Conservation (phyloP, 352 stramenopile genomes). For the Phytophthora lateralis region DNA sequence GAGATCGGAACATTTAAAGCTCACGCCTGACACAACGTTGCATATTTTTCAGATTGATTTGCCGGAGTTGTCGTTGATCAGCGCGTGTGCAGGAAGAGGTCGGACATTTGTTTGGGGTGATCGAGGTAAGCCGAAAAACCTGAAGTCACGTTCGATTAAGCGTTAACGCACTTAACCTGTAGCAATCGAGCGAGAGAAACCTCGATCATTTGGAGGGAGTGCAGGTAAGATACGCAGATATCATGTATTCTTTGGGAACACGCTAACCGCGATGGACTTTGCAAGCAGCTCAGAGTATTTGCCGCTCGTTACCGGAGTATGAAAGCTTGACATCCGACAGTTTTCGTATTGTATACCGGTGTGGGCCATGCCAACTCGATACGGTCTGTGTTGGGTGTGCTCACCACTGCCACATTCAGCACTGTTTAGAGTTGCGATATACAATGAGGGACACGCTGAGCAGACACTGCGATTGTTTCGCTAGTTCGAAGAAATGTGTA, state of each 20-base stretch:
- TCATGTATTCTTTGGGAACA: no score
- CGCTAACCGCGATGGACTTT: neutral
- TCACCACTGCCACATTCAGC: conserved; percentile 63
- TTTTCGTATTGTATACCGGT: conserved; percentile 74
- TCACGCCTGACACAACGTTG: neutral
- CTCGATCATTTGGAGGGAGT: conserved; percentile 49
- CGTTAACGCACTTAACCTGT: neutral
- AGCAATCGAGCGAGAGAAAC: conserved; percentile 37
- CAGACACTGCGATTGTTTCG: conserved; percentile 55
- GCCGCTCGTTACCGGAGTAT: conserved; percentile 53
- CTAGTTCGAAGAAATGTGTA: conserved; percentile 36
- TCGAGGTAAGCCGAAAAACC: conserved; percentile 40
- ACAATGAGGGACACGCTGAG: conserved; percentile 61
- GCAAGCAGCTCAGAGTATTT: conserved; percentile 48
- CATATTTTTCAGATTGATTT: conserved; percentile 49
- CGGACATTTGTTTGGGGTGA: conserved; percentile 84
- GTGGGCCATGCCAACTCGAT: conserved; percentile 53
- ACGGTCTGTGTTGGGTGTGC: conserved; percentile 74
- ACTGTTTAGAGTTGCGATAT: conserved; percentile 67
- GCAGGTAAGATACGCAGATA: conserved; percentile 26
- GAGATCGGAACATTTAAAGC: no score
- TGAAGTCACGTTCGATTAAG: neutral
- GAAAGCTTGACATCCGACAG: conserved; percentile 74
- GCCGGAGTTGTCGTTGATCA: conserved; percentile 56
- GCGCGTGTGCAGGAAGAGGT: conserved; percentile 56